Evolutionary conservation across 371 early-diverging fungal species (phyloP), one percentile per base, ranked within the genome.

Genomic region (Lichtheimia corymbifera): DNA sequence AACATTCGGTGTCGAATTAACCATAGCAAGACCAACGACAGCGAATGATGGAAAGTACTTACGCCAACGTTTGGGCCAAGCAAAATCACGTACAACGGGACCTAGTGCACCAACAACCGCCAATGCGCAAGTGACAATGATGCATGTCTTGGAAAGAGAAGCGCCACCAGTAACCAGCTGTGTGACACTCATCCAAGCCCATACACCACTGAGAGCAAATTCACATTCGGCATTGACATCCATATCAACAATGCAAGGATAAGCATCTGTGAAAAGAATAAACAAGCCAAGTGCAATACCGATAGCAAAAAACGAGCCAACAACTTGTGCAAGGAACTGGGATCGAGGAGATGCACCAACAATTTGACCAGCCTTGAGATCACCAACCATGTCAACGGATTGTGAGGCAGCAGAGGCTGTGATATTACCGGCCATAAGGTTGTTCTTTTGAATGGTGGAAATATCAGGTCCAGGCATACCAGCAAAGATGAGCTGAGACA

Each of bases 21-120:
- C 83, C 69, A 90, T 79, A 41, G 87, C 86, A 53, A 91, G 74
- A 64, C 92, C 92, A 12, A 88, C 66, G 17, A 91, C 88, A 63
- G 79, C 81, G 55, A 84, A 47, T 62, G 88, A 90, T 58, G 88
- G 82, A 68, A 84, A 75, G 62, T 71, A 84, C 30, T 64, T 69
- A 47, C 80, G 82, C 59, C 74, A 83, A 54, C 76, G 71, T 50
- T 76, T 45, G 22, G 87, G 85, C n/a, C 86, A 53, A 9, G 74
- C 53, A 72, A 83, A 78, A 61, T 80, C 68, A 58, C 84, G 85
- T 53, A 82, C 13, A 45, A 87, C 61, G 43, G 86, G 82, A 59
- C 74, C 67, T 35, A 66, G 47, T 15, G 78, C 64, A 55, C 78
- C 86, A 27, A 83, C 68, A 53, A 73, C 71, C 53, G 77, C 82